A percentile compares a stretch with the other conserved stretches of the same genome.
Evolutionary conservation across 2,329 filamentous ascomycete species (phyloP).

Genomic region (Myrmaecium sp.): DNA sequence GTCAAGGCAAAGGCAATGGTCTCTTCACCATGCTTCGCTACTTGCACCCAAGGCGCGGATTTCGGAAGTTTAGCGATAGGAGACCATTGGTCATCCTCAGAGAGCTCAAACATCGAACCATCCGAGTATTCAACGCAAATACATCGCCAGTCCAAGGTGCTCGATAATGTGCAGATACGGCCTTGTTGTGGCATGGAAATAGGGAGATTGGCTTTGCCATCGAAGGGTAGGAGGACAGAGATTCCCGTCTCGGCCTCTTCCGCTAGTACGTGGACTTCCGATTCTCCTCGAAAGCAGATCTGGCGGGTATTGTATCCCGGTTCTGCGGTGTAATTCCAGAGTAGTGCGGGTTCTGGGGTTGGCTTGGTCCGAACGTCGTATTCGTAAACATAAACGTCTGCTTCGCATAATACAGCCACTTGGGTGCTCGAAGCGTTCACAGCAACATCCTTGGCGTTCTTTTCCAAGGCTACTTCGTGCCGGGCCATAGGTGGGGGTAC

Average conservation of each 20-base stretch:
- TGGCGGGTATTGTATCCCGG: constrained; percentile 22
- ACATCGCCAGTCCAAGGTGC: too few species aligned
- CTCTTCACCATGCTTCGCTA: constrained; percentile 22
- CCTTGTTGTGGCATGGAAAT: too few species aligned
- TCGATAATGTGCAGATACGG: too few species aligned
- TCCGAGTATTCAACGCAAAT: neutral
- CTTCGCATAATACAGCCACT: constrained; percentile 56
- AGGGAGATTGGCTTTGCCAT: too few species aligned
- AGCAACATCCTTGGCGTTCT: constrained; percentile 55
- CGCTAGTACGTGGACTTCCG: constrained; percentile 18
- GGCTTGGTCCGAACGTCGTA: constrained; percentile 47
- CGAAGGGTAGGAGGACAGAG: constrained; percentile 1
- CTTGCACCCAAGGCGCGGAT: constrained; percentile 8
- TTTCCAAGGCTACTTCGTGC: constrained; percentile 48
- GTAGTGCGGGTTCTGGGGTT: constrained; percentile 20
- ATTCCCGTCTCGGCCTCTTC: constrained; percentile 13
- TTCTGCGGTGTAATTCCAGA: constrained; percentile 1
- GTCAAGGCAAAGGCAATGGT: constrained; percentile 47
- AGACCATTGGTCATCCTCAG: neutral
- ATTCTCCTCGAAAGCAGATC: constrained; percentile 27
- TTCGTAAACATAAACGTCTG: constrained; percentile 49
- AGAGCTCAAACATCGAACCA: constrained; percentile 1
- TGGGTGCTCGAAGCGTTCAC: constrained; percentile 32
- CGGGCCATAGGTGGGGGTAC: constrained; percentile 87
- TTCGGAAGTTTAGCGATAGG: constrained; percentile 2